Base-by-base conservation (phyloP, 2,329 filamentous ascomycete species). In the Ceratocystis eucalypticola region DNA sequence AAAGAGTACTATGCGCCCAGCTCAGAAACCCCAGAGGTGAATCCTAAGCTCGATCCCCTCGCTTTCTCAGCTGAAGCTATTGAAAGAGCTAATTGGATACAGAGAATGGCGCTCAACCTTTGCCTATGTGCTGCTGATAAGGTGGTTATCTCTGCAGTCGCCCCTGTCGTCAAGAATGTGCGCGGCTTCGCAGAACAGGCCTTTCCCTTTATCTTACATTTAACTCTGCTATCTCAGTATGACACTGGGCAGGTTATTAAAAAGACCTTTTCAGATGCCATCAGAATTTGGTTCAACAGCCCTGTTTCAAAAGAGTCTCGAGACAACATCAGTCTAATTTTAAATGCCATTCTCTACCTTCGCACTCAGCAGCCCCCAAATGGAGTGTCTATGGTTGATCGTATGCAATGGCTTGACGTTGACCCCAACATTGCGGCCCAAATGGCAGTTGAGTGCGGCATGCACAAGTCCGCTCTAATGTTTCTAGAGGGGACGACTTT, bases 281-380 rank as follows among this genome's bases (percentile, higher is more conserved):
- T 89, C 67, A 84, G 80, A 45, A 75, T 77, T 8, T 90, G 88
- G 80, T 59, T 59, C 17, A 25, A 12, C 8, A 25, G 17, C 5
- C 33, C 55, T 30, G 55, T 59, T 28, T 59, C 55, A 33, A 8
- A 59, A 25, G 20, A 59, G 8, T 82, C 97, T 45, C 69, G 84
- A 87, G 3, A 79, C 97, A 44, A 77, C 97, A 2, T 99, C 96
- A 85, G 85, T 68, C 80, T 94, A 45, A 77, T 96, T 0, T 81
- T 97, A 48, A 88, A 90, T 69, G 84, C 87, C 2, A 79, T 99
- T 37, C 77, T 99, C 2, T 99, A 97, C 72, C 80, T 99, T n/a
- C 85, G 91, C 46, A 91, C 88, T 2, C 92, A 95, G 72, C 80
- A 83, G 33, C 76, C 87, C 15, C 88, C 89, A 0, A 82, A 84